phyloP scores from a whole-genome alignment of 371 early-diverging fungal genomes.

The Mortierella polycephala region DNA sequence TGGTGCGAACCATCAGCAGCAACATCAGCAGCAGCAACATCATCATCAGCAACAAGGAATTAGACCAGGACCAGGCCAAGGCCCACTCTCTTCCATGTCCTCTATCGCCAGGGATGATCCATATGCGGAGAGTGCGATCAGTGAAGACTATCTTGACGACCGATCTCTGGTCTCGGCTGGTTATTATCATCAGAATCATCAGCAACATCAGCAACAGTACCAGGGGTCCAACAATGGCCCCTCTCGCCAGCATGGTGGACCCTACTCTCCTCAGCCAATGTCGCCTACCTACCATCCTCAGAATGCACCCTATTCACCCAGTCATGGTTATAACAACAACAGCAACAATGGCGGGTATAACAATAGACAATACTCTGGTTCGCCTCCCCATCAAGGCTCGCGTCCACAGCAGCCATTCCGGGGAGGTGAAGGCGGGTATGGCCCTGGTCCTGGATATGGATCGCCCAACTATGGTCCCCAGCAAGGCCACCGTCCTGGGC shows the following conservation, averaged over 20 bases:
- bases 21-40: conserved; percentile 13
- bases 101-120: conserved; percentile 16
- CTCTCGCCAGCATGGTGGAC: too few relatives aligned
- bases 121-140: conserved; percentile 43
- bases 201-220: too few relatives aligned
- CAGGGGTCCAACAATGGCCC: not conserved
- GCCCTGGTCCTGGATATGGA: not conserved
- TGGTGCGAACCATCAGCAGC: conserved; percentile 5
- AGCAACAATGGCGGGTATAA: not conserved
- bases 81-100: conserved; percentile 8
- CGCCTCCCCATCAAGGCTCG: conserved; percentile 8
- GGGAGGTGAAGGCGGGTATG: conserved; percentile 1
- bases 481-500: conserved; percentile 5
- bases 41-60: not conserved
- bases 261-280: conserved; percentile 21
- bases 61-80: conserved; percentile 3
- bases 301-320: conserved; percentile 3
- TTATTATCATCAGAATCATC: not conserved
- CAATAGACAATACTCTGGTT: conserved; percentile 10
- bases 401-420: conserved; percentile 16
- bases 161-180: conserved; percentile 27
- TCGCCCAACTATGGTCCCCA: not conserved
- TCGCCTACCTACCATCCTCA: conserved; percentile 14
- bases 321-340: conserved; percentile 15
- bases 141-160: conserved; percentile 28